These are phyloP conservation scores for Blastocystis sp. DNA, from an alignment of 352 stramenopile genomes.

Conservation along the genomic window DNA sequence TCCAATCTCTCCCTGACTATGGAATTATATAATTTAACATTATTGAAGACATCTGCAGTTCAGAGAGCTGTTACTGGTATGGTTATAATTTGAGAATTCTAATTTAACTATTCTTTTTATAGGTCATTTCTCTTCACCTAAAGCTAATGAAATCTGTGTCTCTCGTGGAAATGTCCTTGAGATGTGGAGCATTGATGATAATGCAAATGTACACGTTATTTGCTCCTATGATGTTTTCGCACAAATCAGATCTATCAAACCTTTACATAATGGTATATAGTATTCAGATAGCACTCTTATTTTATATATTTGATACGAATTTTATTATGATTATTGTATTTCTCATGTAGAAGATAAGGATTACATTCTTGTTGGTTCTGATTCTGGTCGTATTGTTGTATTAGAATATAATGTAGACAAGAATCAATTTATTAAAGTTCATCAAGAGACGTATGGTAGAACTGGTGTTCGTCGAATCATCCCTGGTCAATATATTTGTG, in stretches of 20 bases:
- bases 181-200: slow-evolving; percentile 49
- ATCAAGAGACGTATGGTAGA: slow-evolving; percentile 83
- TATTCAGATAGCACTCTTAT: slow-evolving; percentile 39
- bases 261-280: slow-evolving; percentile 60
- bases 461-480: slow-evolving; percentile 80
- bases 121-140: slow-evolving; percentile 66
- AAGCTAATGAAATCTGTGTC: slow-evolving; percentile 79
- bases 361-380: slow-evolving; percentile 77
- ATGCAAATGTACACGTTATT: slow-evolving; percentile 55
- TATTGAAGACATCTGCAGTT: slow-evolving; percentile 27
- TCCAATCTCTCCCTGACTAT: too few relatives aligned
- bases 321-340: slow-evolving; percentile 51
- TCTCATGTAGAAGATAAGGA: slow-evolving; percentile 63
- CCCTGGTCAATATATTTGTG: slow-evolving; percentile 83
- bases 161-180: slow-evolving; percentile 72
- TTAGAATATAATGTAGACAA: slow-evolving; percentile 66
- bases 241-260: slow-evolving; percentile 66
- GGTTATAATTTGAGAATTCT: too few relatives aligned
- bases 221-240: slow-evolving; percentile 65
- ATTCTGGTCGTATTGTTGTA: slow-evolving; percentile 80
- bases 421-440: slow-evolving; percentile 49
- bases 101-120: neutral
- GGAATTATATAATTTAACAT: slow-evolving; percentile 33
- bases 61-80: slow-evolving; percentile 27
- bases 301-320: slow-evolving; percentile 4